Evolutionary conservation across 2,329 filamentous ascomycete genomes (phyloP).

Genomic region (Hypoxylon sp.): DNA sequence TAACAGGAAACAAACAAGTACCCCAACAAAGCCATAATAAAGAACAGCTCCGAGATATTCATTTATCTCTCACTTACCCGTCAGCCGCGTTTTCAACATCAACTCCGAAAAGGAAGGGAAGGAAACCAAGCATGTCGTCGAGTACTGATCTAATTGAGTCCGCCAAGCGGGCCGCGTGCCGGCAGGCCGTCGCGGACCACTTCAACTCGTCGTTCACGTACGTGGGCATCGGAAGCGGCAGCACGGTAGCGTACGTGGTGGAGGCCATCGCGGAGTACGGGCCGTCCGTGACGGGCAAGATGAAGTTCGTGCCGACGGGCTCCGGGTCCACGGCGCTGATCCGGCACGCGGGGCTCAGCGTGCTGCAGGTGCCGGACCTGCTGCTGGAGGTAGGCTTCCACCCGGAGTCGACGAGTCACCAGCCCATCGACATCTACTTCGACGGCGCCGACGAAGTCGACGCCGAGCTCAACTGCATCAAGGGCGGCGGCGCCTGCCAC

Average conservation of each 20-base stretch:
- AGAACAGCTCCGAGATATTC: slow-evolving; percentile 4
- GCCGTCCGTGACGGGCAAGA: slow-evolving; percentile 65
- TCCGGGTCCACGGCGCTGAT: slow-evolving; percentile 92
- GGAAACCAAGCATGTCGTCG: slow-evolving; percentile 24
- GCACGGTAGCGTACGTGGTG: slow-evolving; percentile 86
- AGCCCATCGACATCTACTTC: slow-evolving; percentile 86
- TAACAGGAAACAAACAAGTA: neutral
- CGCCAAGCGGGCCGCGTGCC: slow-evolving; percentile 81
- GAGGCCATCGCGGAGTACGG: slow-evolving; percentile 78
- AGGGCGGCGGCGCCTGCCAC: slow-evolving; percentile 95
- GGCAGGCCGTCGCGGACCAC: slow-evolving; percentile 72
- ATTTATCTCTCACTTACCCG: slow-evolving; percentile 15
- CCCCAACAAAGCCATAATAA: neutral
- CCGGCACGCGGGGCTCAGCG: slow-evolving; percentile 78
- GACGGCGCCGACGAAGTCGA: slow-evolving; percentile 98
- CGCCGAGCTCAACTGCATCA: slow-evolving; percentile 94
- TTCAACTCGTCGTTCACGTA: slow-evolving; percentile 86
- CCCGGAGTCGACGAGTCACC: slow-evolving; percentile 56
- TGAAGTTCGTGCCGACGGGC: slow-evolving; percentile 92
- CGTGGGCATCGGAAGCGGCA: slow-evolving; percentile 86
- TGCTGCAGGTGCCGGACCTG: slow-evolving; percentile 82
- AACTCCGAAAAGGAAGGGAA: slow-evolving; percentile 1
- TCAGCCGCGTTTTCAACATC: slow-evolving; percentile 19
- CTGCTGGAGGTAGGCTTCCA: slow-evolving; percentile 62
- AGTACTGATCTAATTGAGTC: slow-evolving; percentile 66